phyloP scores from a whole-genome alignment of 345 rosid species.

The Salix caprea region DNA sequence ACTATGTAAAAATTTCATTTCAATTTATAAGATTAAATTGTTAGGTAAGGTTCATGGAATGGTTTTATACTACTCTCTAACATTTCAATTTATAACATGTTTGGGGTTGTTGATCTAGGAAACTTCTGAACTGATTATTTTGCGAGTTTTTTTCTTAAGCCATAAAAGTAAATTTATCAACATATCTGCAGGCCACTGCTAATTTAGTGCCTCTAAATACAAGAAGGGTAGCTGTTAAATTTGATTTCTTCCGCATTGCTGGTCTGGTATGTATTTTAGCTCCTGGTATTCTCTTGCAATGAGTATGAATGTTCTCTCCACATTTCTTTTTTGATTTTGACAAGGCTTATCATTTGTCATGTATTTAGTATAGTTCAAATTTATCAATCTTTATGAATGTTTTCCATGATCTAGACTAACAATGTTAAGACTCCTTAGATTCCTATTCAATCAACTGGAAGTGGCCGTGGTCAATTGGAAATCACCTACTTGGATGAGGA shows the following conservation, averaged over 20 bases:
- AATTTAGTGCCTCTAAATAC: slow-evolving; percentile 39
- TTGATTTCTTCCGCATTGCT: slow-evolving; percentile 40
- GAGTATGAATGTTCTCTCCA: too few species aligned
- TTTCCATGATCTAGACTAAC: background rate
- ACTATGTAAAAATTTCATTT: too few species aligned
- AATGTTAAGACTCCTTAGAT: slow-evolving; percentile 14
- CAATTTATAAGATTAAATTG: too few species aligned
- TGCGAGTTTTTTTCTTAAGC: too few species aligned
- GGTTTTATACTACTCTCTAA: too few species aligned
- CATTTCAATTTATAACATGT: too few species aligned
- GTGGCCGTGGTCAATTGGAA: slow-evolving; percentile 44
- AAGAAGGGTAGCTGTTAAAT: slow-evolving; percentile 45
- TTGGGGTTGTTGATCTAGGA: too few species aligned
- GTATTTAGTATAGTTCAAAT: background rate
- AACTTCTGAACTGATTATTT: too few species aligned
- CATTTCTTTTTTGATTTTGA: background rate
- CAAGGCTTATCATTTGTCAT: too few species aligned
- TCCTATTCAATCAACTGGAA: slow-evolving; percentile 35
- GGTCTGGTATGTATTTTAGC: slow-evolving; percentile 22
- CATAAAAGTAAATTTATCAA: background rate
- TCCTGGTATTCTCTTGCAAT: background rate
- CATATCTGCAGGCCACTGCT: slow-evolving; percentile 32
- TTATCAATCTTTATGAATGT: background rate
- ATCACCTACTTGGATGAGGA: slow-evolving; percentile 46
- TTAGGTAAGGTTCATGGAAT: too few species aligned